Conservation (phyloP, 352 stramenopile species). For the Phytophthora pisi region DNA sequence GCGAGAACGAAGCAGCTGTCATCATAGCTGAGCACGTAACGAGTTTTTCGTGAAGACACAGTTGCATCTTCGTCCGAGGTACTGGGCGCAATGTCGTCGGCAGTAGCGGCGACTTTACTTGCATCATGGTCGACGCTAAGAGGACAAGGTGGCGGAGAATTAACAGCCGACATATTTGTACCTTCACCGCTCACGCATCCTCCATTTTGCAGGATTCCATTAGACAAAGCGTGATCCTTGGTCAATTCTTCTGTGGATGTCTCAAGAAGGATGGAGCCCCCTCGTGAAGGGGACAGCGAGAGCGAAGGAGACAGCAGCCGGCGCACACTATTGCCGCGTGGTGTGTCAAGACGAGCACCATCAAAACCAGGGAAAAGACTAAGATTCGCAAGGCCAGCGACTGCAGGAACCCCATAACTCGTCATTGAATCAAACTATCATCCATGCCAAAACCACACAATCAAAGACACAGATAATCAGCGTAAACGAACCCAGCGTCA, state of each 20-base stretch:
- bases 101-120: neutral
- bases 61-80: neutral
- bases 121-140: neutral
- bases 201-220: neutral
- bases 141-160: constrained; percentile 1
- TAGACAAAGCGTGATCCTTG: neutral
- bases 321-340: constrained; percentile 45
- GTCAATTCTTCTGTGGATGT: constrained; percentile 2
- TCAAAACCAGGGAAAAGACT: constrained; percentile 52
- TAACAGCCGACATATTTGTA: neutral
- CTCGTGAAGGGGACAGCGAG: constrained; percentile 20
- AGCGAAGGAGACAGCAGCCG: constrained; percentile 45
- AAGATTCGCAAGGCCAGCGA: constrained; percentile 67
- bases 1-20: constrained; percentile 63
- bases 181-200: neutral
- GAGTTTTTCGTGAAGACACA: constrained; percentile 24
- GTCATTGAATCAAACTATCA: constrained; percentile 70
- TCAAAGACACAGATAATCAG: neutral
- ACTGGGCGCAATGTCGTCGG: neutral
- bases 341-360: constrained; percentile 35
- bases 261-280: constrained; percentile 16
- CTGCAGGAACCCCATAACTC: constrained; percentile 61
- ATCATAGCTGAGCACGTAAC: constrained; percentile 78
- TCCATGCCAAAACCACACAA: neutral
- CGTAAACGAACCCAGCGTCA: neutral